Conservation (phyloP, 208 protist species). For the Herpetomonas tarakana region DNA sequence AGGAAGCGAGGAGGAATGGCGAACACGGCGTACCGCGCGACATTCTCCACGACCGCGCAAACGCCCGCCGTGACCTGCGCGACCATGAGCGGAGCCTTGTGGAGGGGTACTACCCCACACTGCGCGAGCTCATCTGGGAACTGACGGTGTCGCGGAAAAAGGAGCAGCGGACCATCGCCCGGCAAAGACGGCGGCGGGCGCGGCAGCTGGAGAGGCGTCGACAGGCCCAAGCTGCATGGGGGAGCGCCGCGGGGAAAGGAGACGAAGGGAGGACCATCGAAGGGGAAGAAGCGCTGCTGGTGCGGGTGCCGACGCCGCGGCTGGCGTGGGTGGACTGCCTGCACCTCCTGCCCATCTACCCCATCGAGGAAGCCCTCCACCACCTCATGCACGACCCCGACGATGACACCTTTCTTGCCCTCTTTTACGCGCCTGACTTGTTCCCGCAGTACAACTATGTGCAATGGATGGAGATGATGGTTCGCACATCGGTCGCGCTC, state of each 20-base stretch:
- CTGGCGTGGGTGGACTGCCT: constrained; percentile 24
- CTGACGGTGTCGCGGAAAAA: not conserved
- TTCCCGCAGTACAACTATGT: constrained; percentile 57
- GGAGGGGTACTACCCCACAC: constrained; percentile 3
- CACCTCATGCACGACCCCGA: constrained; percentile 25
- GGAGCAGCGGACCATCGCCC: not conserved
- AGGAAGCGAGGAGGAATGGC: no score
- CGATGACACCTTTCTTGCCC: constrained; percentile 24
- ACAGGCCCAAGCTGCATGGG: no score
- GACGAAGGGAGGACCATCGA: no score
- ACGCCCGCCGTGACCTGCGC: no score
- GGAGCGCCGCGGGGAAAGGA: no score
- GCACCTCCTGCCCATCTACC: constrained; percentile 18
- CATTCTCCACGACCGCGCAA: no score
- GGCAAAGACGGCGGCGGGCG: not conserved
- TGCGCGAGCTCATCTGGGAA: constrained; percentile 8
- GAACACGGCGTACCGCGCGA: no score
- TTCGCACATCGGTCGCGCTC: constrained; percentile 19
- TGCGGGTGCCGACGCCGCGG: not conserved
- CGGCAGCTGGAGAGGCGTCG: not conserved
- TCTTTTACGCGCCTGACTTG: constrained; percentile 58
- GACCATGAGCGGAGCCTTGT: not conserved
- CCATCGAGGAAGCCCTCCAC: constrained; percentile 16
- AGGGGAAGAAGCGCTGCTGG: not conserved
- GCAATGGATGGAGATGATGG: constrained; percentile 35